Percentiles rank a stretch among this genome's conserved stretches.
These are phyloP conservation scores for Colletotrichum sp. DNA, from an alignment of 2,329 filamentous ascomycete species.

Conservation along the genomic window DNA sequence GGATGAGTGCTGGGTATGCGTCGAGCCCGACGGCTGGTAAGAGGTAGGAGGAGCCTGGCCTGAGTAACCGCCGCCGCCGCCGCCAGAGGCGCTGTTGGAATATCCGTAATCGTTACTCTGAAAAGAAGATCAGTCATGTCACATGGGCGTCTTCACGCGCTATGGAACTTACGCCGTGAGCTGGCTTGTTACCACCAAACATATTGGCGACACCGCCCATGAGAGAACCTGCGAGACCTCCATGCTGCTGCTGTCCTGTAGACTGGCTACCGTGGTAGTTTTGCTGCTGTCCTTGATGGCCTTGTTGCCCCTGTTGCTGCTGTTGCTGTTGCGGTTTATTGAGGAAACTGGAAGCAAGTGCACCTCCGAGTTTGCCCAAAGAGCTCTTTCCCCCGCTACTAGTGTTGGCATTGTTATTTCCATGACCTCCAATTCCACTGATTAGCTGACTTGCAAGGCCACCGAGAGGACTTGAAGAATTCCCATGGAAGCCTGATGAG, in stretches of 20 bases:
- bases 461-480: slow-evolving; percentile 45
- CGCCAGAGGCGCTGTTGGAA: slow-evolving; percentile 42
- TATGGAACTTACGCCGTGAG: slow-evolving; percentile 38
- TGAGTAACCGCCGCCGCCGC: slow-evolving; percentile 57
- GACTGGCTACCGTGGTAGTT: slow-evolving; percentile 55
- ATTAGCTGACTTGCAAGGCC: slow-evolving; percentile 53
- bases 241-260: slow-evolving; percentile 35
- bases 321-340: slow-evolving; percentile 43
- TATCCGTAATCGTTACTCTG: slow-evolving; percentile 67
- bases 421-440: slow-evolving; percentile 34
- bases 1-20: slow-evolving; percentile 27
- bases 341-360: slow-evolving; percentile 60
- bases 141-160: not conserved
- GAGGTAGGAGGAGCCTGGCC: slow-evolving; percentile 67
- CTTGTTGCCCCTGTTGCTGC: slow-evolving; percentile 38
- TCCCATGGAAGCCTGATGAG: slow-evolving; percentile 30
- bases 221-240: slow-evolving; percentile 56
- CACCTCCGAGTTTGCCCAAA: slow-evolving; percentile 60
- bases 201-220: slow-evolving; percentile 59
- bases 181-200: slow-evolving; percentile 55
- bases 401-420: slow-evolving; percentile 28
- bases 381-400: slow-evolving; percentile 39
- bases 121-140: slow-evolving; percentile 20
- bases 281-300: slow-evolving; percentile 35
- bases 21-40: slow-evolving; percentile 49